Evolutionary conservation across 345 rosid species (phyloP), one percentile per base, ranked within the genome.

Genomic region (Raphanus raphanistrum): DNA sequence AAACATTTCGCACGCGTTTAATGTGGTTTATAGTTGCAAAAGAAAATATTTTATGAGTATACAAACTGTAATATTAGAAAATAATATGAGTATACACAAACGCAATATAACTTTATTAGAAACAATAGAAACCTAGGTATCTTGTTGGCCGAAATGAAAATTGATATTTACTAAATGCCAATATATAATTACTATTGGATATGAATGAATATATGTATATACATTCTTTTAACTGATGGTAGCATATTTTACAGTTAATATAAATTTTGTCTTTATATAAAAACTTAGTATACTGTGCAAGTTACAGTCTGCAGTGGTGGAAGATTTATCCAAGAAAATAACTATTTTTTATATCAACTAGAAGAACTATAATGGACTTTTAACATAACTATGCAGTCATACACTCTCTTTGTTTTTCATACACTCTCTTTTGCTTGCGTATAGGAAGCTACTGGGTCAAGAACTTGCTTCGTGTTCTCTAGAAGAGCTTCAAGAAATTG

Each of bases 381-480:
- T 35, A 4, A 21, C 59, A 71, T 64, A 31, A 21, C 1, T 2
- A 13, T 10, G 5, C 8, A 28, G n/a, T 31, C 68, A 72, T 27
- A 5, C 15, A 62, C 8, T 50, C 16, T 5, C 21, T 32, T 60
- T 21, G 21, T 21, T 59, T 66, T 25, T 31, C 68, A 72, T 27
- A 5, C 15, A 62, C 8, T 50, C 16, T 5, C 29, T 32, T 60
- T 59, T 66, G 31, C 27, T 27, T 73, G 8, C 63, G 12, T 68
- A 48, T 76, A 92, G 97, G 81, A 88, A 79, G 74, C 78, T 92
- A 54, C 31, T 84, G 76, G 97, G 97, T 72, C 84, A 85, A 70
- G 76, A 62, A 50, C 68, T 90, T 67, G 84, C 26, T 52, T 82
- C 85, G 1, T 84, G 87, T 62, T 84, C 89, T 8, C 1, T 77